Conservation (phyloP, 768 basidiomycete genomes). For the Clitopilus hobsonii region DNA sequence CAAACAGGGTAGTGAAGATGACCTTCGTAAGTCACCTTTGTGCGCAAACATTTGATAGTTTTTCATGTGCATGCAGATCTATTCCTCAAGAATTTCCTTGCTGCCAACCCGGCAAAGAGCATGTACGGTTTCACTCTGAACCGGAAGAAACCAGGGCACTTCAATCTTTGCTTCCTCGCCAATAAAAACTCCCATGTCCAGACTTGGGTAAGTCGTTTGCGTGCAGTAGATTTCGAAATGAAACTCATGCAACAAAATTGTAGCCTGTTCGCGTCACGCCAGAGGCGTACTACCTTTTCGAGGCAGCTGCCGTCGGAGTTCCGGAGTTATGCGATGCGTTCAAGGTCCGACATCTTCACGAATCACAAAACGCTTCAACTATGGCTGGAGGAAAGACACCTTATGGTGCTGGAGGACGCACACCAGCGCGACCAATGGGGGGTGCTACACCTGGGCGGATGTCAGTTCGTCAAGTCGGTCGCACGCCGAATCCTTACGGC, state of each 20-base stretch:
- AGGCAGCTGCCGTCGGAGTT: conserved; percentile 86
- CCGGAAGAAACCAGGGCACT: conserved; percentile 85
- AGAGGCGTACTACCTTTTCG: conserved; percentile 86
- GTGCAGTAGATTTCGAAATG: too few relatives aligned
- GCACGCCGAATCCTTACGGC: conserved; percentile 80
- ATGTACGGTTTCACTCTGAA: conserved; percentile 96
- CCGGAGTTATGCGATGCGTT: conserved; percentile 95
- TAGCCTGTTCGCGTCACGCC: conserved; percentile 88
- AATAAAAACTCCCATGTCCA: conserved; percentile 88
- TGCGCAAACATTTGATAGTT: background rate
- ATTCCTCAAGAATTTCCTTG: conserved; percentile 84
- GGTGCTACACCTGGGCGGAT: conserved; percentile 75
- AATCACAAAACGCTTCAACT: conserved; percentile 59
- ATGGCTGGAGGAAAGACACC: conserved; percentile 73
- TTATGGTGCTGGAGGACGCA: conserved; percentile 68
- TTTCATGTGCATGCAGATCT: conserved; percentile 48
- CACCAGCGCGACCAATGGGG: conserved; percentile 67
- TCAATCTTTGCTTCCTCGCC: conserved; percentile 89
- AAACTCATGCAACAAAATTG: too few relatives aligned
- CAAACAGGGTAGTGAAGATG: conserved; percentile 82
- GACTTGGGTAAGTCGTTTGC: conserved; percentile 87
- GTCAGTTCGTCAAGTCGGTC: conserved; percentile 67
- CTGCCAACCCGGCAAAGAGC: conserved; percentile 90
- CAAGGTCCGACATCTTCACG: conserved; percentile 83
- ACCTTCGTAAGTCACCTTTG: conserved; percentile 68